Percentiles rank a stretch among this genome's conserved stretches.
Conservation (phyloP, 2,329 filamentous ascomycete species). For the Chaetomium sp. region DNA sequence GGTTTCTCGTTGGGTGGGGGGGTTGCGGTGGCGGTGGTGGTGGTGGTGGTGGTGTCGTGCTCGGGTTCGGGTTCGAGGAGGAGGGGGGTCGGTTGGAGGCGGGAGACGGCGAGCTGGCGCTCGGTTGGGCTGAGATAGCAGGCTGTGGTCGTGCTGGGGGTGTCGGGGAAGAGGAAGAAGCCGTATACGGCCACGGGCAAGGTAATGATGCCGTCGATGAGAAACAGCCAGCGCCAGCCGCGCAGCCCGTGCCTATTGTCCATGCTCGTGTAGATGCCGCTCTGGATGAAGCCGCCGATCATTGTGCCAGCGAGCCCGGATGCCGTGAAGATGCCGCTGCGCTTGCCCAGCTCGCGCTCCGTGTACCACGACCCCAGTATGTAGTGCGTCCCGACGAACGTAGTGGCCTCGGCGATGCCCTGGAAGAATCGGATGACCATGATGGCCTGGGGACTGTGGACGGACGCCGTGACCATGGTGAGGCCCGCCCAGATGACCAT, state of each 20-base stretch:
- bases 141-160: conserved; percentile 52
- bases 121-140: conserved; percentile 49
- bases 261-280: conserved; percentile 50
- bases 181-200: conserved; percentile 59
- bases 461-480: conserved; percentile 62
- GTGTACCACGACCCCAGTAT: conserved; percentile 65
- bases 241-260: conserved; percentile 52
- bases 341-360: conserved; percentile 61
- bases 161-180: conserved; percentile 56
- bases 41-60: not conserved
- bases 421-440: conserved; percentile 62
- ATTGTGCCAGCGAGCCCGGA: conserved; percentile 62
- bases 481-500: conserved; percentile 65
- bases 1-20: not conserved
- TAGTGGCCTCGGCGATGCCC: conserved; percentile 58
- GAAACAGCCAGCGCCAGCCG: conserved; percentile 59
- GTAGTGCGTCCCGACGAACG: conserved; percentile 61
- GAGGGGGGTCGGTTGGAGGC: conserved; percentile 38
- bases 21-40: not conserved
- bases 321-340: conserved; percentile 62
- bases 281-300: conserved; percentile 65
- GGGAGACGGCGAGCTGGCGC: conserved; percentile 42
- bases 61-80: not conserved
- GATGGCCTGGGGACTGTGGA: conserved; percentile 54
- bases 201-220: conserved; percentile 58